Base-by-base conservation (phyloP, 1,284 basidiomycete species). In the Microbotryum lychnidis-dioicae region DNA sequence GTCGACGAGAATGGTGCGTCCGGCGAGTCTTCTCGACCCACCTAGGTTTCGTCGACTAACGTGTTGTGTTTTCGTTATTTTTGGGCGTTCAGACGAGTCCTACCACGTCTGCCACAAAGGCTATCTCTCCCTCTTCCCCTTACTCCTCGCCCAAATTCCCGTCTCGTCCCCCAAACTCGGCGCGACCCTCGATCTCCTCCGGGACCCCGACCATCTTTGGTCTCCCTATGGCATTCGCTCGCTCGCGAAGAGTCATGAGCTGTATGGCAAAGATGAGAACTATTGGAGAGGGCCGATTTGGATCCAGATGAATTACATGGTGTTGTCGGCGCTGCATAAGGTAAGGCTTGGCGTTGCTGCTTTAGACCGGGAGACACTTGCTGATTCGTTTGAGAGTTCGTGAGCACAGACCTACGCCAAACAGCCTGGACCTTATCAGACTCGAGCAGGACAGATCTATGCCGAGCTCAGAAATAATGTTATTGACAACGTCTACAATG, bases 221-320 rank as follows among this genome's bases (percentile, higher is more conserved):
- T 93, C 91, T 3, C 80, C 84, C 1, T 91, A 86, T 73, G 92
- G 92, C 53, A 79, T 97, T 48, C 85, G 92, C 47, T 92, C 89
- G 69, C 77, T 97, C 57, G 90, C 89, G 16, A 84, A 81, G 45
- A 83, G 84, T 20, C 89, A 97, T 72, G 83, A 86, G n/a, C 81
- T 87, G 59, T 97, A 91, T 70, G 92, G 91, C 20, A 79, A 84
- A 70, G 92, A 87, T 56, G 93, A 97, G 74, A 89, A 96, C 76
- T 97, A 97, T 76, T 97, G 92, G 92, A 86, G 87, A 70, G 91
- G 92, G 3, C 90, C 93, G 3, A 87, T 97, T 58, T 97, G 92
- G 92, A 82, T 96, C 33, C 92, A 90, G 73, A 91, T 97, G 86
- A 96, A 97, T 75, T 97, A 91, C 73, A 81, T 97, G 67, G 84